Evolutionary conservation across 1,284 basidiomycete species (phyloP).

Genomic region (Malassezia globosa): DNA sequence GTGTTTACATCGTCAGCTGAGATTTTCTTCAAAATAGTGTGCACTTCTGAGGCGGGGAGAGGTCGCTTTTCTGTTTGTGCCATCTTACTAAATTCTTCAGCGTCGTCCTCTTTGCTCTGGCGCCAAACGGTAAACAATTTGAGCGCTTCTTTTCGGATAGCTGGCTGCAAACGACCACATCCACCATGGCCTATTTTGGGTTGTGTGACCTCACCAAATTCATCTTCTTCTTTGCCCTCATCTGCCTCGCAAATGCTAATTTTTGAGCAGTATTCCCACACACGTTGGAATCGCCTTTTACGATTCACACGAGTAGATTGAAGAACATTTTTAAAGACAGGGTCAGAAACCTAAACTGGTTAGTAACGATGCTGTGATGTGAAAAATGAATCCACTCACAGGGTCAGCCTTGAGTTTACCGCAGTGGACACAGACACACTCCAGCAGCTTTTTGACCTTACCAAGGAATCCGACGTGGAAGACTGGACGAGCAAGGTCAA

Average conservation of each 20-base stretch:
- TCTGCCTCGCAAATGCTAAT: slow-evolving; percentile 55
- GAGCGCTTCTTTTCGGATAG: slow-evolving; percentile 83
- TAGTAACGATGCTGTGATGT: neutral
- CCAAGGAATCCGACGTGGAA: slow-evolving; percentile 95
- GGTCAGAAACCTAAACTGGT: slow-evolving; percentile 28
- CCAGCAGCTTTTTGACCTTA: slow-evolving; percentile 99
- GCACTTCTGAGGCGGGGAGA: slow-evolving; percentile 77
- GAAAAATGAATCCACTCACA: slow-evolving; percentile 16
- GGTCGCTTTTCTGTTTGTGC: slow-evolving; percentile 83
- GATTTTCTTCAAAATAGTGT: slow-evolving; percentile 56
- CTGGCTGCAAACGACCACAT: slow-evolving; percentile 84
- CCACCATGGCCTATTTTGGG: slow-evolving; percentile 61
- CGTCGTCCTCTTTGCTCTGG: slow-evolving; percentile 72
- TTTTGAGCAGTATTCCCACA: slow-evolving; percentile 46
- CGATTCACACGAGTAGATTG: slow-evolving; percentile 34
- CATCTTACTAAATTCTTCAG: slow-evolving; percentile 52
- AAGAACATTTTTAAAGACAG: slow-evolving; percentile 37
- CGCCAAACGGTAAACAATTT: slow-evolving; percentile 96
- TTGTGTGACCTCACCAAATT: slow-evolving; percentile 50
- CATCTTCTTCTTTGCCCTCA: slow-evolving; percentile 49
- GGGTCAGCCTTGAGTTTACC: slow-evolving; percentile 87
- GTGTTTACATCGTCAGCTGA: slow-evolving; percentile 76
- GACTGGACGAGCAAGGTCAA: slow-evolving; percentile 88
- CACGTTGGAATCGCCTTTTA: slow-evolving; percentile 39
- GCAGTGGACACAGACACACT: slow-evolving; percentile 96